Conservation (phyloP, 257 asterid genomes). For the Salvia miltiorrhiza region DNA sequence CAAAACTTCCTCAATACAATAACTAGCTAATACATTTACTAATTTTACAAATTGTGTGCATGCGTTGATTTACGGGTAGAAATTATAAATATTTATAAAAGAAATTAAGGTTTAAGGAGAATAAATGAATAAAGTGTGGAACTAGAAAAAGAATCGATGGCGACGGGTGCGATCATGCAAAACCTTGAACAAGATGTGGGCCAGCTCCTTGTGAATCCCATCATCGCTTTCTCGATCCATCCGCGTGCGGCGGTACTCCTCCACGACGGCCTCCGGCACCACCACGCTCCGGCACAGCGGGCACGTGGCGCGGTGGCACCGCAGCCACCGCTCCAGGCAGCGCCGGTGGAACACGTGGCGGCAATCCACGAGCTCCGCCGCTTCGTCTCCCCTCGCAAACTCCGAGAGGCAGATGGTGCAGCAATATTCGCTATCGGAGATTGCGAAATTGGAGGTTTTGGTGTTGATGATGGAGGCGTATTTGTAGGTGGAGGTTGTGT, state of each 20-base stretch:
- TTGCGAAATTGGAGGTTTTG: constrained; percentile 33
- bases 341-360: constrained; percentile 41
- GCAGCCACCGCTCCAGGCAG: constrained; percentile 48
- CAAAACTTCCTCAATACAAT: too few relatives aligned
- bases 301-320: constrained; percentile 34
- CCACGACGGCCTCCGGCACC: constrained; percentile 34
- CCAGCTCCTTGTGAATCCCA: constrained; percentile 36
- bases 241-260: constrained; percentile 28
- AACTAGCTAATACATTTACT: too few relatives aligned
- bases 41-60: too few relatives aligned
- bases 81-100: background rate
- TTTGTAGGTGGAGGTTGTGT: constrained; percentile 4
- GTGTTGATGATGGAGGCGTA: constrained; percentile 36
- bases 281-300: constrained; percentile 56
- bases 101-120: background rate
- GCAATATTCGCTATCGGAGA: background rate
- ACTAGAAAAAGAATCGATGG: constrained; percentile 16
- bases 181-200: constrained; percentile 32
- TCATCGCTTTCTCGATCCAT: constrained; percentile 18
- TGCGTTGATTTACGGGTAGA: too few relatives aligned
- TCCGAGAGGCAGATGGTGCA: constrained; percentile 54
- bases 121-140: background rate
- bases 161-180: constrained; percentile 26
- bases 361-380: constrained; percentile 40
- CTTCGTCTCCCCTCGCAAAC: constrained; percentile 36